phyloP scores from a whole-genome alignment of 176 grass and related monocot genomes.

The Musa beccarii region DNA sequence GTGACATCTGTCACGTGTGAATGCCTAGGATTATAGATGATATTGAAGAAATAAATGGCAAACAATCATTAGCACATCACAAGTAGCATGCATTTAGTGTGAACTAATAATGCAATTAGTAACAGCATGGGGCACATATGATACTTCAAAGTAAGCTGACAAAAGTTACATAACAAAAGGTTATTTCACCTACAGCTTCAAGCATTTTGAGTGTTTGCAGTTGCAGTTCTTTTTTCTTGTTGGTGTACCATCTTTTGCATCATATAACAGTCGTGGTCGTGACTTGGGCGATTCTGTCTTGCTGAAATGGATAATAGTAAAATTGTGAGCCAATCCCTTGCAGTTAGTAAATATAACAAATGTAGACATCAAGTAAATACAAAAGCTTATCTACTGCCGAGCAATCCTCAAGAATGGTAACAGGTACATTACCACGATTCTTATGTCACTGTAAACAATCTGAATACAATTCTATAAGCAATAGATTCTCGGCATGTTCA shows the following conservation, averaged over 20 bases:
- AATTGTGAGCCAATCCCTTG: conserved; percentile 16
- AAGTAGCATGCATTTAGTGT: background rate
- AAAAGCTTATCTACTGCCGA: background rate
- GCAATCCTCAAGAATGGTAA: background rate
- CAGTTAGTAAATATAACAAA: conserved; percentile 10
- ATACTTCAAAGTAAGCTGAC: background rate
- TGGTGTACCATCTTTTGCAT: conserved; percentile 79
- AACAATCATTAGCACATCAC: background rate
- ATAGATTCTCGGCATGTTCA: background rate
- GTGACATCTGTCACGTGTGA: background rate
- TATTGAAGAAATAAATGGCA: background rate
- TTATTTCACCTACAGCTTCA: conserved; percentile 75
- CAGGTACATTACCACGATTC: background rate
- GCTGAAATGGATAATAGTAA: conserved; percentile 36
- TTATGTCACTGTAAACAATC: background rate
- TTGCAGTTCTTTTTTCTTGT: conserved; percentile 93
- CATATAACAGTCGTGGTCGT: conserved; percentile 33
- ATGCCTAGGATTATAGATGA: background rate
- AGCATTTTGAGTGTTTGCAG: conserved; percentile 83
- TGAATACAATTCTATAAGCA: background rate
- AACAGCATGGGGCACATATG: background rate
- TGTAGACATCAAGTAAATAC: background rate
- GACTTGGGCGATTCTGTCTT: conserved; percentile 77
- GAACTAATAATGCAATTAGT: background rate
- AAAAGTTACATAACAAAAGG: background rate